Evolutionary conservation across 805 yeast species (phyloP).

Genomic region (Jamesozyma lodderae): DNA sequence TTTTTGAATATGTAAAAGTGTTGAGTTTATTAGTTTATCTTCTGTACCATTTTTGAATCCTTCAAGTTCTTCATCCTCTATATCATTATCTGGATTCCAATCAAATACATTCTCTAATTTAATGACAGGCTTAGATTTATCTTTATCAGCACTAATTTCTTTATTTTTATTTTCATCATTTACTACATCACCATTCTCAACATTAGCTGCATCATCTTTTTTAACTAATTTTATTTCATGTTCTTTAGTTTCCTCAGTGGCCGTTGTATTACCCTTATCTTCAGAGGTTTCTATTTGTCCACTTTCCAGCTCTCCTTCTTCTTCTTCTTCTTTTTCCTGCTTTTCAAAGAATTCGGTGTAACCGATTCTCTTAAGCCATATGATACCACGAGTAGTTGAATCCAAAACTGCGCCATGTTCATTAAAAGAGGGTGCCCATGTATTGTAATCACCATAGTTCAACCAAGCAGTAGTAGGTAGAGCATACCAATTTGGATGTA

Average conservation of each 20-base stretch:
- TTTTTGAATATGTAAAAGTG: conserved; percentile 41
- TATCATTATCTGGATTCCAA: conserved; percentile 42
- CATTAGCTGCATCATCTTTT: neutral
- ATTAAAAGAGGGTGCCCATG: conserved; percentile 61
- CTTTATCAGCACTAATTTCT: neutral
- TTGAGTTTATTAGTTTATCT: conserved; percentile 35
- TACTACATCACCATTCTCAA: conserved; percentile 3
- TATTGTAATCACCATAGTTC: conserved; percentile 37
- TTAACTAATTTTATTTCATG: conserved; percentile 1
- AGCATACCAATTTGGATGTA: conserved; percentile 57
- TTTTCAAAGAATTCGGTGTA: conserved; percentile 30
- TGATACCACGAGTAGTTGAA: conserved; percentile 40
- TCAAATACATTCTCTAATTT: conserved; percentile 36
- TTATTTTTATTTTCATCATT: conserved; percentile 7
- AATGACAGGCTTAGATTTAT: conserved; percentile 11
- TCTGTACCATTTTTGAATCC: conserved; percentile 37
- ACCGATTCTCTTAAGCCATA: conserved; percentile 49
- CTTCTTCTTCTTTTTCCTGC: conserved; percentile 7
- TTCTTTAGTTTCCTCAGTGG: neutral
- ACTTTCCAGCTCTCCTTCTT: conserved; percentile 3
- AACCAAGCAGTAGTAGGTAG: conserved; percentile 62
- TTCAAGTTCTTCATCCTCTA: conserved; percentile 45
- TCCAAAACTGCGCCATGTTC: conserved; percentile 48
- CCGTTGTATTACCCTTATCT: neutral
- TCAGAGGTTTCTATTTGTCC: conserved; percentile 2